Evolutionary conservation across 2,329 filamentous ascomycete genomes (phyloP).

Genomic region (Ilyonectria destructans): DNA sequence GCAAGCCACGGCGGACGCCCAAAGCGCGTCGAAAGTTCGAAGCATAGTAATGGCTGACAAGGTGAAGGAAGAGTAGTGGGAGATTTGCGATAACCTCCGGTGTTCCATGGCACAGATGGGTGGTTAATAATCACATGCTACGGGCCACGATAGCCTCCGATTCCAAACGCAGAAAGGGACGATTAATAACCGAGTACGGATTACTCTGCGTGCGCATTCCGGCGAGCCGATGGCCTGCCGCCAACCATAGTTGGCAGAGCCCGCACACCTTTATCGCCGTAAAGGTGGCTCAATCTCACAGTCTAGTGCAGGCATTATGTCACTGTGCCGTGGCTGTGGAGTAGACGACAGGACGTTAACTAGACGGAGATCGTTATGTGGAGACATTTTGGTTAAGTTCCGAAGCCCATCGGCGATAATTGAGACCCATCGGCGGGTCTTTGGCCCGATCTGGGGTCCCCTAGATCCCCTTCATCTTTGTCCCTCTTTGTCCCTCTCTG

Average conservation of each 20-base stretch:
- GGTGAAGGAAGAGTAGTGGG: background rate
- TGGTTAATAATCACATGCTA: background rate
- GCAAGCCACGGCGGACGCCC: background rate
- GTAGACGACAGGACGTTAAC: background rate
- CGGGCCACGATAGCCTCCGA: background rate
- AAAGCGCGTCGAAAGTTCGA: background rate
- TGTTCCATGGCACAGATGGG: background rate
- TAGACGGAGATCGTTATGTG: background rate
- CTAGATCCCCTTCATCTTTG: background rate
- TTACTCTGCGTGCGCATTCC: background rate
- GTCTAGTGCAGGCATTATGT: background rate
- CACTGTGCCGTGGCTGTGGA: background rate
- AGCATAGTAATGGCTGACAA: background rate
- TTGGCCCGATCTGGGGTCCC: conserved; percentile 29
- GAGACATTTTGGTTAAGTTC: conserved; percentile 27
- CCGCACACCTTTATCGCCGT: background rate
- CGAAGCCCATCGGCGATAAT: conserved; percentile 30
- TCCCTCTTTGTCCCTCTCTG: background rate
- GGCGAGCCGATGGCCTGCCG: background rate
- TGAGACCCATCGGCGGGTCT: conserved; percentile 23
- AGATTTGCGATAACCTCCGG: background rate
- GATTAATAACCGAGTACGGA: background rate
- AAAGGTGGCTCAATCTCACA: conserved; percentile 20
- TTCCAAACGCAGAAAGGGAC: background rate
- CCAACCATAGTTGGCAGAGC: background rate